Base-by-base conservation (phyloP, 2,329 filamentous ascomycete species). In the Metarhizium guizhouense region DNA sequence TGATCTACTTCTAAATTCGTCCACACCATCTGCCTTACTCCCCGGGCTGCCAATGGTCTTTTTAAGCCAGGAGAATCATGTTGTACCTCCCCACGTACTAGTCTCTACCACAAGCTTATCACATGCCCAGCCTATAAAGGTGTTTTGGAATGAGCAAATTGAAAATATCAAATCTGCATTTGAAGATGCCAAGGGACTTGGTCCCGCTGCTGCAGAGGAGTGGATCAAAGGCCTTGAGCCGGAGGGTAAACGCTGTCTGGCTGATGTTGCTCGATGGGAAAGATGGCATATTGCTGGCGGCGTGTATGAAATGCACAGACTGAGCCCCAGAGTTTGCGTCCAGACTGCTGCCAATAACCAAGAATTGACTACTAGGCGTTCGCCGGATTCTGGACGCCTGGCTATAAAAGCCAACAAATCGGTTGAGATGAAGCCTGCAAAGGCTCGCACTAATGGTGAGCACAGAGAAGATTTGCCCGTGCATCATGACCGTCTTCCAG, bases 171-270 rank as follows among this genome's bases (percentile, higher is more conserved):
- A 80, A 56, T 66, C 73, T 36, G 83, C 89, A 63, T 83, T 89
- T 61, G 73, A 81, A 47, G 74, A 81, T 5, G 87, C 85, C 54
- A 81, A 82, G 62, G 70, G 74, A n/a, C 77, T 89, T 61, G 87
- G 88, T n/a, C 63, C 77, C 48, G 84, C 85, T 47, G 81, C 85
- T 11, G 79, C 81, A 4, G 86, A 90, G 61, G 88, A 92, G 68
- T 94, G 89, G 88, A 75, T 84, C 34, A 92, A 92, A 69, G 88
- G 88, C 10, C 77, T 94, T 3, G 80, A 84, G 47, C 74, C 72
- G 32, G 78, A 82, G 56, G 86, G 87, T 10, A 81, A 81, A 62
- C 76, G 82, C 57, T 72, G 76, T 51, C 79, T 83, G 61, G 76
- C 74, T 11, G 83, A 88, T 65, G 78, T 82, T 34, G 77, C 81